These are phyloP conservation scores for Ogataea populi-albae DNA, from an alignment of 805 yeast species.

Conservation along the genomic window DNA sequence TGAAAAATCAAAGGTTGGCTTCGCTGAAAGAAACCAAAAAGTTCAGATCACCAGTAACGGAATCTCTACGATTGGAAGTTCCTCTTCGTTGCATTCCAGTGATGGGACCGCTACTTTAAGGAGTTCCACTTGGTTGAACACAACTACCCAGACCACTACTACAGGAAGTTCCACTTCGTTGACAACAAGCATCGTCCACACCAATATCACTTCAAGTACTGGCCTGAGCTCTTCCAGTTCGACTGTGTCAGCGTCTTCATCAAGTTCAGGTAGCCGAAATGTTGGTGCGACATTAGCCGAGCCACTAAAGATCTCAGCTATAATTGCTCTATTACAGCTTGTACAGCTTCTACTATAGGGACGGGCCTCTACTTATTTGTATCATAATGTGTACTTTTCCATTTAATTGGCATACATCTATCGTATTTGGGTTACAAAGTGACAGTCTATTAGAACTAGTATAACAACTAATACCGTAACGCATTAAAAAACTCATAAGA, in stretches of 20 bases:
- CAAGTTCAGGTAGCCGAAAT: constrained; percentile 3
- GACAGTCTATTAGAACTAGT: too few species aligned
- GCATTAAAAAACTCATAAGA: constrained; percentile 1
- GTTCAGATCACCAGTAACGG: too few species aligned
- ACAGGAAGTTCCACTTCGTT: constrained; percentile 3
- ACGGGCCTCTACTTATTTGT: constrained; percentile 1
- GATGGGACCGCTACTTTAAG: too few species aligned
- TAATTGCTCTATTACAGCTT: constrained; percentile 1
- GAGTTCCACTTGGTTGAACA: too few species aligned
- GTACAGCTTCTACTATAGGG: background rate
- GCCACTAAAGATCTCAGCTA: constrained; percentile 3
- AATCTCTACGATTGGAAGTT: too few species aligned
- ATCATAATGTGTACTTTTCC: background rate
- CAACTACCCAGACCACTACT: too few species aligned
- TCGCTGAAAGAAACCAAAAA: constrained; percentile 43
- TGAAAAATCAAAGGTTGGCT: constrained; percentile 47
- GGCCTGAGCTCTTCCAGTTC: constrained; percentile 2
- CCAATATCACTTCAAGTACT: background rate
- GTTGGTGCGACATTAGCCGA: constrained; percentile 1
- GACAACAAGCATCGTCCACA: constrained; percentile 2
- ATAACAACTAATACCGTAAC: too few species aligned
- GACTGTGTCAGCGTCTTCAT: background rate
- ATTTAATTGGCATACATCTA: too few species aligned
- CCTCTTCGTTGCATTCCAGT: too few species aligned
- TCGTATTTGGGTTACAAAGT: too few species aligned